These are phyloP conservation scores for Dryas drummondii DNA, from an alignment of 306 rosid species.

Conservation along the genomic window DNA sequence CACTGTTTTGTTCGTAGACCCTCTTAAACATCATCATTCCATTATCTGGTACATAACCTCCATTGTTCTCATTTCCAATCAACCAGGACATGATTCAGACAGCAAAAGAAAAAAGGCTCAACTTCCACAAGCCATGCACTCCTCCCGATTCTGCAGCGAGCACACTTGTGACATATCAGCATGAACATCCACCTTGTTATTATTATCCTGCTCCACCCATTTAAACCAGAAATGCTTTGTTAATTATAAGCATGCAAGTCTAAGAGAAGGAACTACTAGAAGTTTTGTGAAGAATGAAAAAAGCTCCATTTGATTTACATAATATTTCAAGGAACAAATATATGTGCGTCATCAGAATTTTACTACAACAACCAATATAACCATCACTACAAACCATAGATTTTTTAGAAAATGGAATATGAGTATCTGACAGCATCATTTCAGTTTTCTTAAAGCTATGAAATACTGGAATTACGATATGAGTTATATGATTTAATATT, in stretches of 20 bases:
- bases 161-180: slow-evolving; percentile 74
- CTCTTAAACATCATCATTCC: not conserved
- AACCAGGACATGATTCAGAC: not conserved
- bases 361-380: too few species aligned
- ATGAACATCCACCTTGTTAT: slow-evolving; percentile 32
- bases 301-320: not conserved
- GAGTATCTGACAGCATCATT: not conserved
- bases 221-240: not conserved
- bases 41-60: too few species aligned
- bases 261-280: not conserved
- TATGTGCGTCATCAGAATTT: not conserved
- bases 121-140: slow-evolving; percentile 83
- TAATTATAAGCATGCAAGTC: not conserved
- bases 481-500: not conserved
- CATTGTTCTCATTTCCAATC: not conserved
- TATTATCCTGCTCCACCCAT: not conserved
- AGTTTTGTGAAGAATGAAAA: not conserved
- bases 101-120: not conserved
- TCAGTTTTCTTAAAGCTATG: not conserved
- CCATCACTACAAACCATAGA: not conserved
- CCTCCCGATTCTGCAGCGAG: slow-evolving; percentile 71
- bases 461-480: not conserved
- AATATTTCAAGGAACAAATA: not conserved
- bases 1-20: too few species aligned
- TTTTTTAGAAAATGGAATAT: not conserved